A percentile compares a stretch with the other conserved stretches of the same genome.
Conservation (phyloP, 1,284 basidiomycete species). For the Chondrostereum purpureum region DNA sequence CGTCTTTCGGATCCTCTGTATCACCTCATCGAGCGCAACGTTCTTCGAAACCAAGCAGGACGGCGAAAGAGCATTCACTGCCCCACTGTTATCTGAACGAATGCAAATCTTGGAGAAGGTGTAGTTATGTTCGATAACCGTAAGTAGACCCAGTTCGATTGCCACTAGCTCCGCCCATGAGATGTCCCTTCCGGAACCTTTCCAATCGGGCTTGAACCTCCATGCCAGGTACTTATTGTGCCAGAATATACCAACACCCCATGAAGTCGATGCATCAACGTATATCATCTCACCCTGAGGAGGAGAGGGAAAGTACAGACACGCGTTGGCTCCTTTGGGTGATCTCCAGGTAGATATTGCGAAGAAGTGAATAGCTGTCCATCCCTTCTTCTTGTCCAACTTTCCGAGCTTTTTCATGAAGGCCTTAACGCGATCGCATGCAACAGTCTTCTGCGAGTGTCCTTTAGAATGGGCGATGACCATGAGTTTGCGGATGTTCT, state of each 20-base stretch:
- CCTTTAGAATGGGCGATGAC: background rate
- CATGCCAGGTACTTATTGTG: constrained; percentile 12
- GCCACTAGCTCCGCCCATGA: constrained; percentile 19
- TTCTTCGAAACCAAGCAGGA: background rate
- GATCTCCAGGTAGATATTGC: background rate
- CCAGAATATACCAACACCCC: constrained; percentile 18
- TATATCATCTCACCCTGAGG: background rate
- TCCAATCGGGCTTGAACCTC: constrained; percentile 11
- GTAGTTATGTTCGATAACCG: background rate
- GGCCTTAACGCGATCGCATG: background rate
- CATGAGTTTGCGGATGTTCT: background rate
- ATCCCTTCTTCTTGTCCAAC: background rate
- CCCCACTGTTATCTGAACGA: constrained; percentile 6
- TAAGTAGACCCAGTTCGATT: background rate
- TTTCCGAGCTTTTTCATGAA: background rate
- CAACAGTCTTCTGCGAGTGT: background rate
- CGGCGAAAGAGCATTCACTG: constrained; percentile 1
- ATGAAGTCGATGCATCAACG: constrained; percentile 8
- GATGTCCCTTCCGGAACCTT: constrained; percentile 17
- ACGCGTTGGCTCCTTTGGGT: background rate
- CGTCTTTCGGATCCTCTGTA: background rate
- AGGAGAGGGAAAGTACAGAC: background rate
- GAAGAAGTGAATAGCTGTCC: background rate
- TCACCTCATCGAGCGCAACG: background rate
- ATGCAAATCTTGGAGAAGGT: background rate